phyloP scores from a whole-genome alignment of 2,329 filamentous ascomycete genomes.

The Arachnopeziza araneosa region DNA sequence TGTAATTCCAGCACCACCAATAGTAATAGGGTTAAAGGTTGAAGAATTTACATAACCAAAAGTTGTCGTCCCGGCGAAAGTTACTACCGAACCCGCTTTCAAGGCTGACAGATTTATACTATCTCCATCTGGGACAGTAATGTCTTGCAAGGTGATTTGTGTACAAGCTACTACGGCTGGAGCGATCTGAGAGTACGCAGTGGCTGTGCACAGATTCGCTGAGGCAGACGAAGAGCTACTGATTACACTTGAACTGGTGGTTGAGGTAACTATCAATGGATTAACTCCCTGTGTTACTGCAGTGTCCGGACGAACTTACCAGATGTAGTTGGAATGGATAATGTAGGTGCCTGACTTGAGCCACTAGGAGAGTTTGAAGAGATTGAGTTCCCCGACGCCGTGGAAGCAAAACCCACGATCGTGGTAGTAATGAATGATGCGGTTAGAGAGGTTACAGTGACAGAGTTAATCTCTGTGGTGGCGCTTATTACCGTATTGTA shows the following conservation, averaged over 20 bases:
- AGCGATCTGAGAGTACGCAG: conserved; percentile 36
- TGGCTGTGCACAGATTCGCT: conserved; percentile 46
- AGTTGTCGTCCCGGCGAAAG: conserved; percentile 36
- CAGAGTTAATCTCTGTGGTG: background rate
- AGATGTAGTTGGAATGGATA: background rate
- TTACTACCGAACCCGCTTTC: conserved; percentile 36
- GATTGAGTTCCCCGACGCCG: conserved; percentile 1
- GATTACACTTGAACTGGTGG: background rate
- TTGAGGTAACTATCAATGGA: background rate
- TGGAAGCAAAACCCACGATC: conserved; percentile 4
- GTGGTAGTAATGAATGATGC: conserved; percentile 5
- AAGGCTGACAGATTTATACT: conserved; percentile 38
- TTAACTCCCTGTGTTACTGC: background rate
- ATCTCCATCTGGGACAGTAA: conserved; percentile 34
- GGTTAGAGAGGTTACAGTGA: conserved; percentile 15
- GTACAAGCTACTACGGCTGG: conserved; percentile 37
- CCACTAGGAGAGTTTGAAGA: background rate
- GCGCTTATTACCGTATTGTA: background rate
- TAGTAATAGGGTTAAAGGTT: conserved; percentile 29
- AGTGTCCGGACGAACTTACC: background rate
- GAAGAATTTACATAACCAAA: conserved; percentile 11
- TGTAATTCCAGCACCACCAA: conserved; percentile 50
- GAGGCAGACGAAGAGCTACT: conserved; percentile 3
- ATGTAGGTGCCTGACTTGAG: background rate
- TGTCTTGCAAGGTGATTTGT: conserved; percentile 36